A percentile compares a stretch with the other conserved stretches of the same genome.
Evolutionary conservation across 2,329 filamentous ascomycete genomes (phyloP).

Genomic region (Phaeosphaeriaceae sp.): DNA sequence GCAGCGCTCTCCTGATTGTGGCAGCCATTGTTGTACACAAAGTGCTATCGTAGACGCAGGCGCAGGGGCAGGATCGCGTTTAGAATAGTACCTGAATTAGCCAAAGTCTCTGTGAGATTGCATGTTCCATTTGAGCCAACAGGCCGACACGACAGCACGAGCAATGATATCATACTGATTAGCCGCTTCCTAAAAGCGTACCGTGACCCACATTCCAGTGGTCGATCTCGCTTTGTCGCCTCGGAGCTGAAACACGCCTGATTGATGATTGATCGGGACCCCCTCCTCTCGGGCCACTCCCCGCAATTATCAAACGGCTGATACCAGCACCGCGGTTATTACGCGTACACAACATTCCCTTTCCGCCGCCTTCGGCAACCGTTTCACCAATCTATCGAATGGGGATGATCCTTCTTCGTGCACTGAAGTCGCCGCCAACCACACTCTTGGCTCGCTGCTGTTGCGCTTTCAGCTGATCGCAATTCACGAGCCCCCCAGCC

Average conservation of each 20-base stretch:
- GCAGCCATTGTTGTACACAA: conserved; percentile 37
- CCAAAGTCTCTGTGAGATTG: not conserved
- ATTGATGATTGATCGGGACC: conserved; percentile 1
- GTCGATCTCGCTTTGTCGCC: not conserved
- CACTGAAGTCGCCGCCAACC: conserved; percentile 1
- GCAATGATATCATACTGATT: conserved; percentile 13
- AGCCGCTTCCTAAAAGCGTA: conserved; percentile 4
- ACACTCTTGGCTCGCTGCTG: not conserved
- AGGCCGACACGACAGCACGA: conserved; percentile 3
- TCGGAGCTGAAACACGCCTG: conserved; percentile 10
- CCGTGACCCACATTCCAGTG: not conserved
- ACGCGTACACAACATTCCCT: not conserved
- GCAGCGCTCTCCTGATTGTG: conserved; percentile 35
- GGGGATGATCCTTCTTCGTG: not conserved
- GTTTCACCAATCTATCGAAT: conserved; percentile 8
- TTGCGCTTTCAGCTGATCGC: not conserved
- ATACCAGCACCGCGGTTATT: conserved; percentile 3
- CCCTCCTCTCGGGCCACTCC: conserved; percentile 1
- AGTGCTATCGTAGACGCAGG: conserved; percentile 23
- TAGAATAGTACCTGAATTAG: not conserved
- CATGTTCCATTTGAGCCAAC: not conserved
- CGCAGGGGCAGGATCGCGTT: not conserved
- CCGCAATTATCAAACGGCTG: conserved; percentile 8
- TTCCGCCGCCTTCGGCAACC: not conserved
- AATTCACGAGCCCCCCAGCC: conserved; percentile 1